Conservation (phyloP, 768 basidiomycete species). For the Leucosporidium scottii region DNA sequence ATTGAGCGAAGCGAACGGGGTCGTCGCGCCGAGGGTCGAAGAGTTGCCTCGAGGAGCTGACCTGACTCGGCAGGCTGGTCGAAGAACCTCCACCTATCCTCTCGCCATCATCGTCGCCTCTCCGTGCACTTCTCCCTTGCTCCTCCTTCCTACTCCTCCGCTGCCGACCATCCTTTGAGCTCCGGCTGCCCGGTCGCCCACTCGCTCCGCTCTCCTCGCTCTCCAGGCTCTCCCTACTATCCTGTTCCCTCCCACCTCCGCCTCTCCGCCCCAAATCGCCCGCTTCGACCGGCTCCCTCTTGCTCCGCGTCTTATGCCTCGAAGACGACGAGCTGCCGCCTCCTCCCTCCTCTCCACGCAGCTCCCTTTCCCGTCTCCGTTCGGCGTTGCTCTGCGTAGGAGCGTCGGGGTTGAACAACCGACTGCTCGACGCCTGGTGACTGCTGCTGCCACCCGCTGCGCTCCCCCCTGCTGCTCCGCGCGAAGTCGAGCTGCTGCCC, state of each 20-base stretch:
- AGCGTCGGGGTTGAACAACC: conserved; percentile 14
- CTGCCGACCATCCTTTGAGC: conserved; percentile 1
- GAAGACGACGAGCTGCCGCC: background rate
- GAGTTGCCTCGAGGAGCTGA: conserved; percentile 45
- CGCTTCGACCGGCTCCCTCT: conserved; percentile 14
- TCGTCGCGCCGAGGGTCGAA: conserved; percentile 89
- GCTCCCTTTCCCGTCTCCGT: too few species aligned
- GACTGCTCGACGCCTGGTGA: background rate
- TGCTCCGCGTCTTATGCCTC: background rate
- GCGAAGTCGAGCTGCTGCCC: background rate
- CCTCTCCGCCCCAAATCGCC: background rate
- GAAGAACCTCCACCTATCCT: too few species aligned
- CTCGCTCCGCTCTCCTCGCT: background rate
- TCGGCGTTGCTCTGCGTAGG: background rate
- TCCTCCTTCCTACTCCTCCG: background rate
- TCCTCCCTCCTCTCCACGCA: background rate
- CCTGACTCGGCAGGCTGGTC: too few species aligned
- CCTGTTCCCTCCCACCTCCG: background rate
- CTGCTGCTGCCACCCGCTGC: background rate
- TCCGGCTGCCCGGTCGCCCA: background rate
- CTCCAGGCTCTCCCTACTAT: background rate
- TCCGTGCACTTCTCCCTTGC: background rate
- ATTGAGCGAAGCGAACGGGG: conserved; percentile 67
- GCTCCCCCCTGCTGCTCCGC: background rate
- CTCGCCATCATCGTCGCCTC: background rate